A percentile compares a stretch with the other conserved stretches of the same genome.
phyloP scores from a whole-genome alignment of 495 filamentous ascomycete species.

The Penicillium canariense region DNA sequence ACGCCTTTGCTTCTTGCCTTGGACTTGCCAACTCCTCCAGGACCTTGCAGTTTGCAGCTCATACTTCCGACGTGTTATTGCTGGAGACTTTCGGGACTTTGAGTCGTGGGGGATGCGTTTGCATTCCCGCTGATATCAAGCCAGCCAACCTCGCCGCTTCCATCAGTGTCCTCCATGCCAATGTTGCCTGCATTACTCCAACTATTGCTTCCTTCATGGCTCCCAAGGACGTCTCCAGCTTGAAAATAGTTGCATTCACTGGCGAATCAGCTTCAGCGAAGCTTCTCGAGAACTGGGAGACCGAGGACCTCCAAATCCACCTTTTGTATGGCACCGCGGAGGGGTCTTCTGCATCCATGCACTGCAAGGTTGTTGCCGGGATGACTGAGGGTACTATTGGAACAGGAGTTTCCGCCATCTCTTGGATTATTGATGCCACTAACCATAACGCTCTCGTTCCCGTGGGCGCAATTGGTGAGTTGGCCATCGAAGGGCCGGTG shows the following conservation, averaged over 20 bases:
- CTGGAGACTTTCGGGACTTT: constrained; percentile 41
- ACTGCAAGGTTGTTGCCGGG: constrained; percentile 5
- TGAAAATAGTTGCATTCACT: constrained; percentile 40
- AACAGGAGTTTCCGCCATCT: constrained; percentile 18
- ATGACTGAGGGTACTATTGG: constrained; percentile 24
- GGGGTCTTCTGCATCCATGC: constrained; percentile 32
- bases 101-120: constrained; percentile 45
- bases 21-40: constrained; percentile 47
- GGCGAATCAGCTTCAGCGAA: constrained; percentile 25
- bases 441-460: constrained; percentile 54
- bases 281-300: constrained; percentile 18
- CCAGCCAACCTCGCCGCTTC: constrained; percentile 25
- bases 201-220: constrained; percentile 49
- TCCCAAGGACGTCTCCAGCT: constrained; percentile 36
- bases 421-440: constrained; percentile 57
- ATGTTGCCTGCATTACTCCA: constrained; percentile 38
- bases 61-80: constrained; percentile 44
- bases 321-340: constrained; percentile 40
- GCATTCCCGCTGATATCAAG: constrained; percentile 36
- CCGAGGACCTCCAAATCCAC: constrained; percentile 30
- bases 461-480: constrained; percentile 58
- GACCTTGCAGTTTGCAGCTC: constrained; percentile 56
- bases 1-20: constrained; percentile 45
- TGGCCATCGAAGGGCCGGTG: constrained; percentile 59
- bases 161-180: constrained; percentile 36